These are phyloP conservation scores for Ophiognomonia clavigignenti-juglandacearum DNA, from an alignment of 2,329 filamentous ascomycete genomes.

Conservation along the genomic window DNA sequence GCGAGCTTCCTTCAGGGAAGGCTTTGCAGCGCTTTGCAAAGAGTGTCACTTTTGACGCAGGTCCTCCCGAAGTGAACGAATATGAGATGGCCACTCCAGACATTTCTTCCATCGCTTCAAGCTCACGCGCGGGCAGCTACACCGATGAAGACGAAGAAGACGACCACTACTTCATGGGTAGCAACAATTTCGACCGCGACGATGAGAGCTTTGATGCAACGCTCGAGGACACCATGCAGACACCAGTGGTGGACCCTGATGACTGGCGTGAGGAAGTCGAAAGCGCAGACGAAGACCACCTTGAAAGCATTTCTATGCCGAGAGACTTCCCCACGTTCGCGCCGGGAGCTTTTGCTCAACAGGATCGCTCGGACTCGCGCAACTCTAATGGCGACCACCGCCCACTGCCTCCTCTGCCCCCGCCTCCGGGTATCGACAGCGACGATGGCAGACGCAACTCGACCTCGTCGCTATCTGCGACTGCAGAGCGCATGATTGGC, in stretches of 20 bases:
- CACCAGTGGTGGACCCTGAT: slow-evolving; percentile 93
- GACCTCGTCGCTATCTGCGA: slow-evolving; percentile 60
- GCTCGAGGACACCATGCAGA: slow-evolving; percentile 93
- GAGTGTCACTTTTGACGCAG: slow-evolving; percentile 94
- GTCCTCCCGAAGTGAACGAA: slow-evolving; percentile 91
- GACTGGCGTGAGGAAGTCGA: slow-evolving; percentile 77
- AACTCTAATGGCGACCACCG: slow-evolving; percentile 77
- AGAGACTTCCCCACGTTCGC: slow-evolving; percentile 41
- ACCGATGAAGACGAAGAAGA: slow-evolving; percentile 74
- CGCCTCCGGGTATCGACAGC: slow-evolving; percentile 41
- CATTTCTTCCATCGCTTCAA: slow-evolving; percentile 84
- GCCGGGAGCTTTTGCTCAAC: slow-evolving; percentile 46
- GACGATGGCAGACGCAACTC: slow-evolving; percentile 35
- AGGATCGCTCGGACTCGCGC: slow-evolving; percentile 65
- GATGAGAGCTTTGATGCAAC: slow-evolving; percentile 96
- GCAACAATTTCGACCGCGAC: slow-evolving; percentile 51
- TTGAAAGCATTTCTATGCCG: slow-evolving; percentile 66
- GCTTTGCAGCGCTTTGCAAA: slow-evolving; percentile 81
- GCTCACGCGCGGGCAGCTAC: slow-evolving; percentile 88
- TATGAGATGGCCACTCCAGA: slow-evolving; percentile 98
- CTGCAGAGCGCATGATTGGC: slow-evolving; percentile 66
- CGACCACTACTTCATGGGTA: slow-evolving; percentile 48
- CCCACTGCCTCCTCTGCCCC: slow-evolving; percentile 79
- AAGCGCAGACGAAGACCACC: slow-evolving; percentile 54
- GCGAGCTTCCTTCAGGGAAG: slow-evolving; percentile 58